Evolutionary conservation across 495 filamentous ascomycete species (phyloP).

Genomic region (Sordaria brevicollis): DNA sequence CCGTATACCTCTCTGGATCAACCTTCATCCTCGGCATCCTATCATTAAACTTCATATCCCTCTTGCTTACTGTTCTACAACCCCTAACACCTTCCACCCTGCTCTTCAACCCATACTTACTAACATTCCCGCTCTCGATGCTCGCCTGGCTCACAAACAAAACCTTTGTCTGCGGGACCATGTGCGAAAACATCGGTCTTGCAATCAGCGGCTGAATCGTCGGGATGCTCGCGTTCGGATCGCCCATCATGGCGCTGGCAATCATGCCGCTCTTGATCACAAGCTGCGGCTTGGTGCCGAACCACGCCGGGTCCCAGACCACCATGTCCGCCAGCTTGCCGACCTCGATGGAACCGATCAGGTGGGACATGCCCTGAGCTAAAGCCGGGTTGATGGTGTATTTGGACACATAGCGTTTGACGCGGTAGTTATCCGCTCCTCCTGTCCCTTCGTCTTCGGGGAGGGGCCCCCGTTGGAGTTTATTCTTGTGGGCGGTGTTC

Average conservation of each 20-base stretch:
- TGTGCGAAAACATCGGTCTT: conserved; percentile 76
- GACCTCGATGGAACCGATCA: conserved; percentile 79
- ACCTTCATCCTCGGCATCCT: conserved; percentile 84
- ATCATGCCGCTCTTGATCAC: conserved; percentile 92
- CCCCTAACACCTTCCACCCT: conserved; percentile 70
- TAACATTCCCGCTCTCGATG: conserved; percentile 53
- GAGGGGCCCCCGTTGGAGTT: conserved; percentile 68
- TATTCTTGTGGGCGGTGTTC: conserved; percentile 99
- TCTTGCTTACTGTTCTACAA: conserved; percentile 74
- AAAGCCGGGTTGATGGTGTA: conserved; percentile 97
- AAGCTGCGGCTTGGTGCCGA: conserved; percentile 76
- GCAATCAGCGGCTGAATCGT: conserved; percentile 80
- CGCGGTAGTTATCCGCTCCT: conserved; percentile 83
- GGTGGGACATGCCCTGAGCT: conserved; percentile 84
- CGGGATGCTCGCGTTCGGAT: conserved; percentile 88
- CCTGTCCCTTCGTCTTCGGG: conserved; percentile 69
- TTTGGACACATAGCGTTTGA: conserved; percentile 90
- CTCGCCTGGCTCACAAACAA: conserved; percentile 75
- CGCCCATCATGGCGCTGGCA: conserved; percentile 80
- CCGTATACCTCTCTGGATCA: conserved; percentile 82
- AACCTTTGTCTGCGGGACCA: conserved; percentile 62
- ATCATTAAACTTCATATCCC: conserved; percentile 92
- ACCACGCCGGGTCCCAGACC: conserved; percentile 75
- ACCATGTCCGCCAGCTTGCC: conserved; percentile 92
- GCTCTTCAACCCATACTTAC: conserved; percentile 65